phyloP scores from a whole-genome alignment of 1,139 yeast species.

The Ogataea hybrid region DNA sequence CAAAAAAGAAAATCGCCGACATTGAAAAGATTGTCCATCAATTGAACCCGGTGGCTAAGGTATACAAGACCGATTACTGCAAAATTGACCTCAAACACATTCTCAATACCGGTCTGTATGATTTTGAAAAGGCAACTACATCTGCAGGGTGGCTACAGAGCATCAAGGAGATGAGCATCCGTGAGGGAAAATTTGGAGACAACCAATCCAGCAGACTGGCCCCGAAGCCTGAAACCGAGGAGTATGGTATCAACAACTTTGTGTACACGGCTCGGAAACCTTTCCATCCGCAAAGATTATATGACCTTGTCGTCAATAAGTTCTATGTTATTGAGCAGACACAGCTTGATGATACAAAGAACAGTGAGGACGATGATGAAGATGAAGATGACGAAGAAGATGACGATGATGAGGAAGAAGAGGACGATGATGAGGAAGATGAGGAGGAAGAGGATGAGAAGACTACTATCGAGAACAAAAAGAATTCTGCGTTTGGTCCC shows the following conservation, averaged over 20 bases:
- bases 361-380: constrained; percentile 1
- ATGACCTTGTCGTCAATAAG: constrained; percentile 1
- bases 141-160: constrained; percentile 2
- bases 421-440: neutral
- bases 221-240: constrained; percentile 2
- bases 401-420: neutral
- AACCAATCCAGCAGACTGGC: constrained; percentile 2
- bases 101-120: constrained; percentile 1
- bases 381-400: constrained; percentile 1
- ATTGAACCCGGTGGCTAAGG: constrained; percentile 2
- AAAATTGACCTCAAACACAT: constrained; percentile 2
- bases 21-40: constrained; percentile 2
- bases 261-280: constrained; percentile 3
- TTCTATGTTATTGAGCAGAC: constrained; percentile 1
- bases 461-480: constrained; percentile 1
- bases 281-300: constrained; percentile 1
- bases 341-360: constrained; percentile 1
- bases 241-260: constrained; percentile 2
- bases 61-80: constrained; percentile 2
- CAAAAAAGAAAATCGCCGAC: constrained; percentile 2
- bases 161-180: constrained; percentile 2
- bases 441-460: constrained; percentile 1
- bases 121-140: constrained; percentile 2
- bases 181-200: constrained; percentile 2
- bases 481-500: constrained; percentile 2